Conservation (phyloP, 495 filamentous ascomycete genomes). For the Podospora appendiculata region DNA sequence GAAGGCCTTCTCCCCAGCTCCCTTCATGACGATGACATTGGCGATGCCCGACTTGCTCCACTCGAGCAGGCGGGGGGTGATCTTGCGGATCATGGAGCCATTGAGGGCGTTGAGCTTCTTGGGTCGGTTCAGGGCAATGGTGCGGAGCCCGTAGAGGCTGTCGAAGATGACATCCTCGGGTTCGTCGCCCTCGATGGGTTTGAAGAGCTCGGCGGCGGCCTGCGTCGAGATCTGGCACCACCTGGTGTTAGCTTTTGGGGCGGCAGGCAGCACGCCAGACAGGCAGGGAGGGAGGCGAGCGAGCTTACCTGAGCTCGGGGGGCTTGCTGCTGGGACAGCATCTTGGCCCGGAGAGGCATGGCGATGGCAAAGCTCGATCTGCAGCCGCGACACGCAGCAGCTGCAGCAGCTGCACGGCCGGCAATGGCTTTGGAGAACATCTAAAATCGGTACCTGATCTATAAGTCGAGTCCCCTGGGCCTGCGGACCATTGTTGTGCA, state of each 20-base stretch:
- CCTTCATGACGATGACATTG: slow-evolving; percentile 87
- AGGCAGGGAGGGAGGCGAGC: background rate
- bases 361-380: slow-evolving; percentile 39
- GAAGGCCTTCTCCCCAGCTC: slow-evolving; percentile 73
- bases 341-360: slow-evolving; percentile 88
- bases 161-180: slow-evolving; percentile 89
- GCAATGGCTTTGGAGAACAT: slow-evolving; percentile 36
- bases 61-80: slow-evolving; percentile 76
- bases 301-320: slow-evolving; percentile 38
- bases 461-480: background rate
- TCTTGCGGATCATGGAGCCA: slow-evolving; percentile 90
- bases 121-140: slow-evolving; percentile 90
- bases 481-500: slow-evolving; percentile 4
- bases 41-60: slow-evolving; percentile 92
- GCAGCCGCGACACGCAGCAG: slow-evolving; percentile 30
- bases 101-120: slow-evolving; percentile 84
- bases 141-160: slow-evolving; percentile 78
- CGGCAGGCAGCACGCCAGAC: background rate
- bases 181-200: slow-evolving; percentile 55
- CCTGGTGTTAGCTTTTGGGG: background rate
- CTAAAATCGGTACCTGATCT: slow-evolving; percentile 11
- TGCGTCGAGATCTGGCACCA: slow-evolving; percentile 50
- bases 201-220: slow-evolving; percentile 15
- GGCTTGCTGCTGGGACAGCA: slow-evolving; percentile 56
- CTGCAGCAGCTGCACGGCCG: slow-evolving; percentile 32